Evolutionary conservation across 2,329 filamentous ascomycete species (phyloP).

Genomic region (Alternaria rosae): DNA sequence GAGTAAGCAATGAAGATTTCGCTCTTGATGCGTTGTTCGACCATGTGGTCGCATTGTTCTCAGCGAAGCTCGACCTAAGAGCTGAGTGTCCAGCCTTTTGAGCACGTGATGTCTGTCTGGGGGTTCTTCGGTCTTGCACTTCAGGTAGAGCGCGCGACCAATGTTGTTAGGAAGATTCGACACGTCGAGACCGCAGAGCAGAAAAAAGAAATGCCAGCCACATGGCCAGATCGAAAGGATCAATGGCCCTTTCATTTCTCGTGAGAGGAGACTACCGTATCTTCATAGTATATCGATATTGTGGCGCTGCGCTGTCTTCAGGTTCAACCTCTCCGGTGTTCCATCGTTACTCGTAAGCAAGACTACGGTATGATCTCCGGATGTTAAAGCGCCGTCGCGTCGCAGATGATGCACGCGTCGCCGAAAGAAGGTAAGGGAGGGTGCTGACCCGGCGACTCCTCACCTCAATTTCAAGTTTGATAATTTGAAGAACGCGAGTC

Average conservation of each 20-base stretch:
- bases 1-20: not conserved
- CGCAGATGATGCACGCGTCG: not conserved
- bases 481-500: not conserved
- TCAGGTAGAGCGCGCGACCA: not conserved
- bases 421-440: not conserved
- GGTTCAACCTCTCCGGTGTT: too few relatives aligned
- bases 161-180: not conserved
- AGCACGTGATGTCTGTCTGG: not conserved
- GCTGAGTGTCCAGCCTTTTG: not conserved
- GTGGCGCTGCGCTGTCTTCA: not conserved
- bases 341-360: not conserved
- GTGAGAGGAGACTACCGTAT: not conserved
- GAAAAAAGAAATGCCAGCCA: not conserved
- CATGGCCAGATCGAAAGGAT: not conserved
- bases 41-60: conserved; percentile 1
- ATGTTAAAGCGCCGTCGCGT: not conserved
- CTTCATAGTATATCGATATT: not conserved
- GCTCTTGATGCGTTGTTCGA: not conserved
- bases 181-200: not conserved
- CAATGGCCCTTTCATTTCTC: not conserved
- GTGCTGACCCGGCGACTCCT: not conserved
- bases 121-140: not conserved
- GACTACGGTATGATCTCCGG: not conserved
- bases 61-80: not conserved
- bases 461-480: not conserved